A percentile compares a stretch with the other conserved stretches of the same genome.
Evolutionary conservation across 495 filamentous ascomycete species (phyloP).

Genomic region (Trypethelium eluteriae): DNA sequence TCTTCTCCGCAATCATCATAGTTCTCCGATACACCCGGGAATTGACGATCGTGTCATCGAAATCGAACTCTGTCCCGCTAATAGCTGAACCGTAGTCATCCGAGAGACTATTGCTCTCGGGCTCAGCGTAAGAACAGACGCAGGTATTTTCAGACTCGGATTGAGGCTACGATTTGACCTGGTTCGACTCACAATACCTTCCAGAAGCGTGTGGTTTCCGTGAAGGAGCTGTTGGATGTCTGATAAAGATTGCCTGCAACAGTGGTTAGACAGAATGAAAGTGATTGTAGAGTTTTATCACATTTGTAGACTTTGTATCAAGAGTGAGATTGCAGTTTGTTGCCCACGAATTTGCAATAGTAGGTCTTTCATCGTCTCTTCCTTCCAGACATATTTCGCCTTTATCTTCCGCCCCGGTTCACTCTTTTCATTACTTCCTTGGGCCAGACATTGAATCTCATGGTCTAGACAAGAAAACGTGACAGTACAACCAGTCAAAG

Average conservation of each 20-base stretch:
- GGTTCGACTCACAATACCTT: conserved; percentile 13
- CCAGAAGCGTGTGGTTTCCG: conserved; percentile 16
- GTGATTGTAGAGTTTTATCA: neutral
- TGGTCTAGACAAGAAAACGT: conserved; percentile 15
- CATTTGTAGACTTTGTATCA: conserved; percentile 24
- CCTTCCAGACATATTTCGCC: conserved; percentile 20
- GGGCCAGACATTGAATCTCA: conserved; percentile 13
- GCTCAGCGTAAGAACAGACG: conserved; percentile 15
- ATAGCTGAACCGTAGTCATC: conserved; percentile 14
- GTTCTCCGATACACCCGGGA: conserved; percentile 21
- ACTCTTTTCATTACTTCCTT: neutral
- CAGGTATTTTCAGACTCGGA: conserved; percentile 18
- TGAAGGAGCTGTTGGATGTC: conserved; percentile 18
- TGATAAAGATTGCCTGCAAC: conserved; percentile 17
- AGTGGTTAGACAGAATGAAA: conserved; percentile 4
- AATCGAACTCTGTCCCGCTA: conserved; percentile 14
- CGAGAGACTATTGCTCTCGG: neutral
- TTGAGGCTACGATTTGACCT: conserved; percentile 13
- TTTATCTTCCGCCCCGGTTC: neutral
- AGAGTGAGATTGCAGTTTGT: conserved; percentile 17
- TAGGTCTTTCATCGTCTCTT: conserved; percentile 24
- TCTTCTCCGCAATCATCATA: neutral
- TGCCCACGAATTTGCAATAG: conserved; percentile 22
- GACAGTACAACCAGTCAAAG: conserved; percentile 17
- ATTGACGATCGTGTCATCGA: conserved; percentile 21